Conservation (phyloP, 345 rosid species). For the Abelmoschus esculentus region DNA sequence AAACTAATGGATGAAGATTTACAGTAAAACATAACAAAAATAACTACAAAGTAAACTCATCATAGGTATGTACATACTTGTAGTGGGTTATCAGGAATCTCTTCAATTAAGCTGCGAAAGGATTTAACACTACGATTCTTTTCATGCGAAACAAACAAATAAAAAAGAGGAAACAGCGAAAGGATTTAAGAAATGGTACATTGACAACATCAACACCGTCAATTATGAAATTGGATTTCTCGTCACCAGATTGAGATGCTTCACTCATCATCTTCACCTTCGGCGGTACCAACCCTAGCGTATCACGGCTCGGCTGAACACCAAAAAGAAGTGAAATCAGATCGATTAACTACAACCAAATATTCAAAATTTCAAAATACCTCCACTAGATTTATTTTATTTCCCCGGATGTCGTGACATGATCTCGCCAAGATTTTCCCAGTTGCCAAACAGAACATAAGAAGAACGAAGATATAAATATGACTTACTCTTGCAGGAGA, state of each 20-base stretch:
- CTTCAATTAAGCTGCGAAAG: neutral
- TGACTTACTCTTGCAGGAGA: constrained; percentile 52
- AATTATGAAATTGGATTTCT: constrained; percentile 58
- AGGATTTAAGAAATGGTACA: constrained; percentile 22
- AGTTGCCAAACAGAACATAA: too few relatives aligned
- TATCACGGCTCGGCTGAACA: constrained; percentile 48
- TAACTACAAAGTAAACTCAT: neutral
- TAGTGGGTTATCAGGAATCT: neutral
- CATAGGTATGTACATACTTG: constrained; percentile 34
- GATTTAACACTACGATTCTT: neutral
- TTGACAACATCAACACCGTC: constrained; percentile 58
- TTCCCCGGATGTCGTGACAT: too few relatives aligned
- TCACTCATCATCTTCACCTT: constrained; percentile 84
- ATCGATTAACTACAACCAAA: neutral
- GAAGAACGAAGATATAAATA: too few relatives aligned
- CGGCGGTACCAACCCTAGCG: constrained; percentile 56
- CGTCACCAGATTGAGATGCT: constrained; percentile 62
- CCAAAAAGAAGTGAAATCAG: neutral
- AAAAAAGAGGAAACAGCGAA: neutral
- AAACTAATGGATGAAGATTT: neutral
- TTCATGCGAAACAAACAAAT: neutral
- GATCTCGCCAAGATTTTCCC: too few relatives aligned
- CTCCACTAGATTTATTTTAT: neutral
- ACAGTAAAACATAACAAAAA: neutral
- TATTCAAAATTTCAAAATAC: neutral